Conservation (phyloP, 2,329 filamentous ascomycete species). For the Hypoxylon sp. region DNA sequence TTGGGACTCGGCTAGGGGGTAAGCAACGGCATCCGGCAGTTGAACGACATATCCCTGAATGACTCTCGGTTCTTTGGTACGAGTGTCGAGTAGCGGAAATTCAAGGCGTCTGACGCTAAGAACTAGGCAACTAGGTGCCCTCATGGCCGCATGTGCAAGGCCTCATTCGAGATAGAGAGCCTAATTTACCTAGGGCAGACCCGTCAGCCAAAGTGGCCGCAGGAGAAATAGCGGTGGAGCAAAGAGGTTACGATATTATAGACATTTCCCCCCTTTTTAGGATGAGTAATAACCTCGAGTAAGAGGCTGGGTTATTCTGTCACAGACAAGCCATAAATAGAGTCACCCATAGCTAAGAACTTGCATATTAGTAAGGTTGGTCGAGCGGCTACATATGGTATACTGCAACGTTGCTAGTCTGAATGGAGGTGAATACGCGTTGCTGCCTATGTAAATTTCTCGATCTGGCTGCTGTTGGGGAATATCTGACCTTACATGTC, state of each 20-base stretch:
- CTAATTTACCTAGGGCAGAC: slow-evolving; percentile 33
- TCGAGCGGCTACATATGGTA: slow-evolving; percentile 16
- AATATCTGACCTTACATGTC: slow-evolving; percentile 6
- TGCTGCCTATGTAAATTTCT: slow-evolving; percentile 14
- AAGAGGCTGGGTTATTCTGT: slow-evolving; percentile 10
- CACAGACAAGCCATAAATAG: slow-evolving; percentile 2
- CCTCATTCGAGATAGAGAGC: slow-evolving; percentile 11
- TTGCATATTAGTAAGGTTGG: slow-evolving; percentile 31
- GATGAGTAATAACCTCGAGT: not conserved
- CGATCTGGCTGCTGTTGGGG: slow-evolving; percentile 2
- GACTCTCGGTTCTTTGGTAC: slow-evolving; percentile 3
- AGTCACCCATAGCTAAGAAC: slow-evolving; percentile 1
- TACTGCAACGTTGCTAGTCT: slow-evolving; percentile 17
- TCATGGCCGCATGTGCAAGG: slow-evolving; percentile 22
- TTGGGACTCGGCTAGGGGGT: slow-evolving; percentile 1
- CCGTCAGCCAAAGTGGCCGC: slow-evolving; percentile 29
- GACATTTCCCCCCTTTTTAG: slow-evolving; percentile 14
- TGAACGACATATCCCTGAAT: slow-evolving; percentile 1
- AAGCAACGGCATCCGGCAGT: slow-evolving; percentile 21
- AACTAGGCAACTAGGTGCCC: slow-evolving; percentile 31
- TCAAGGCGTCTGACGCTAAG: slow-evolving; percentile 24
- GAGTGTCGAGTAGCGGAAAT: slow-evolving; percentile 1
- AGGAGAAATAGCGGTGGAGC: slow-evolving; percentile 35
- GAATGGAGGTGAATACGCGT: slow-evolving; percentile 12
- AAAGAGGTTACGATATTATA: slow-evolving; percentile 12